Conservation (phyloP, 371 early-diverging fungal genomes). For the Cokeromyces recurvatus region DNA sequence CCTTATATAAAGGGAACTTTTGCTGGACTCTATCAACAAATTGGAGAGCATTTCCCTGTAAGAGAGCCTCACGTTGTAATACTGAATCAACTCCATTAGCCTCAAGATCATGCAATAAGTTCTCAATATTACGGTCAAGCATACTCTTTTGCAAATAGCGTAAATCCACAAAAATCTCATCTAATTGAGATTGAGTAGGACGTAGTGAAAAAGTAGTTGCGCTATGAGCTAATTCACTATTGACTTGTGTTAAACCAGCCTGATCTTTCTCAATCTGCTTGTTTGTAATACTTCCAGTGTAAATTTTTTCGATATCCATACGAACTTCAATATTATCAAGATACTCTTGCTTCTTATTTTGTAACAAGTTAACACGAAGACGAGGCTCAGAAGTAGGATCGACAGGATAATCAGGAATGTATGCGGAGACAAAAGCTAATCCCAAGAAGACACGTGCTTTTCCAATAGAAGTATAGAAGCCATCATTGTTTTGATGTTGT, state of each 20-base stretch:
- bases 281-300: conserved; percentile 60
- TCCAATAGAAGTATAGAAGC: conserved; percentile 32
- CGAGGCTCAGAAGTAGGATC: conserved; percentile 75
- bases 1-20: conserved; percentile 63
- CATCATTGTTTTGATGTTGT: conserved; percentile 10
- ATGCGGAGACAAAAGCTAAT: conserved; percentile 57
- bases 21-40: conserved; percentile 61
- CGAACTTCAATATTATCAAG: conserved; percentile 50
- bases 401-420: conserved; percentile 72
- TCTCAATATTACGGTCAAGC: conserved; percentile 47
- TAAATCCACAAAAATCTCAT: conserved; percentile 73
- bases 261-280: conserved; percentile 28
- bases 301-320: conserved; percentile 48
- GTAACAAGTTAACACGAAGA: conserved; percentile 54
- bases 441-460: conserved; percentile 55
- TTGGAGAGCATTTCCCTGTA: conserved; percentile 72
- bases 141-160: conserved; percentile 64
- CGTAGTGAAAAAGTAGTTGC: conserved; percentile 59
- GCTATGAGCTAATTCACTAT: conserved; percentile 30
- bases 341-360: conserved; percentile 38
- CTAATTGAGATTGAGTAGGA: conserved; percentile 66
- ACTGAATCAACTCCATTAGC: conserved; percentile 16
- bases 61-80: conserved; percentile 54
- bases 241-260: conserved; percentile 8
- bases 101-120: conserved; percentile 45